Conservation (phyloP, 2,329 filamentous ascomycete species). For the Lizonia empirigonia region DNA sequence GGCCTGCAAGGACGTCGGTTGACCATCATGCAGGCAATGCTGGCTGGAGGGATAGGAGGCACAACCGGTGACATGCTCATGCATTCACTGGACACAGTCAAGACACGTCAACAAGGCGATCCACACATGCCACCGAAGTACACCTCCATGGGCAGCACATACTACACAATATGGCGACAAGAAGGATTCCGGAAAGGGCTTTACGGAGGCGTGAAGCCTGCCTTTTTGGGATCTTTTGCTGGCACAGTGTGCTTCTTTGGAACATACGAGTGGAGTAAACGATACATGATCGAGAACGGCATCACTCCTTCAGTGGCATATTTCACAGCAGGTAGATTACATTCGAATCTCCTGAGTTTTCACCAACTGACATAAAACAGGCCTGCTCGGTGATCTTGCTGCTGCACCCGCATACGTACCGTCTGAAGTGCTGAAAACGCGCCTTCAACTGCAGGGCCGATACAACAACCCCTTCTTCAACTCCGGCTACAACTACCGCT, state of each 20-base stretch:
- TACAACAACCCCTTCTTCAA: constrained; percentile 94
- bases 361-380: constrained; percentile 41
- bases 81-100: constrained; percentile 98
- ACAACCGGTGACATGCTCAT: constrained; percentile 96
- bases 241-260: constrained; percentile 96
- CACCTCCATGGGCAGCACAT: constrained; percentile 85
- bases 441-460: constrained; percentile 90
- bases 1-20: constrained; percentile 23
- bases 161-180: constrained; percentile 89
- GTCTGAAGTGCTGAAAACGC: constrained; percentile 97
- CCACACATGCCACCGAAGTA: constrained; percentile 93
- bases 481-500: constrained; percentile 95
- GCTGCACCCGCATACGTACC: constrained; percentile 95
- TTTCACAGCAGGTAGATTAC: constrained; percentile 72
- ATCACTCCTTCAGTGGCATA: constrained; percentile 84
- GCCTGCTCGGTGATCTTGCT: constrained; percentile 90
- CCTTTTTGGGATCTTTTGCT: constrained; percentile 88
- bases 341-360: constrained; percentile 41
- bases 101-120: constrained; percentile 96
- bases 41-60: constrained; percentile 91
- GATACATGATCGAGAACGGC: constrained; percentile 82
- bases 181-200: constrained; percentile 85
- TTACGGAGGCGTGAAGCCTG: constrained; percentile 92
- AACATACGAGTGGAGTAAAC: constrained; percentile 93
- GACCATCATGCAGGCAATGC: constrained; percentile 72